Evolutionary conservation across 2,329 filamentous ascomycete species (phyloP).

Genomic region (Aurifilum marmelostoma): DNA sequence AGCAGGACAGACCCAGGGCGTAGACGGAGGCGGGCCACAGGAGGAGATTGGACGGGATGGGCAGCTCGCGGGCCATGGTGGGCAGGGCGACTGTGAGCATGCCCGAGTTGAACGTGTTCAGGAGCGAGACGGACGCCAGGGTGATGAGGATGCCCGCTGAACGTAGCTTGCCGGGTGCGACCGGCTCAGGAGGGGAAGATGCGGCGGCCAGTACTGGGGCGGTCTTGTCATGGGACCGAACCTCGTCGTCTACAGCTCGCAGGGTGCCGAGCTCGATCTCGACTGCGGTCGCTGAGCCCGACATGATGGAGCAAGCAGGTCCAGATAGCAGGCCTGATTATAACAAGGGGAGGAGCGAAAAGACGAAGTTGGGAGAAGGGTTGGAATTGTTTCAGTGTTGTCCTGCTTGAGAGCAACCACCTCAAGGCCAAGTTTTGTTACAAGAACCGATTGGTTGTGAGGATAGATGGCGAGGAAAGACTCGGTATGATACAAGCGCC

Average conservation of each 20-base stretch:
- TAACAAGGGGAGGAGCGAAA: no score
- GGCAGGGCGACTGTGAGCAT: constrained; percentile 14
- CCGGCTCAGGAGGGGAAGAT: not conserved
- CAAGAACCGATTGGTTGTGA: no score
- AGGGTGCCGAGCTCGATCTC: not conserved
- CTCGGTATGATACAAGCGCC: no score
- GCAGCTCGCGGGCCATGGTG: constrained; percentile 9
- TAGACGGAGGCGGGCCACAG: constrained; percentile 34
- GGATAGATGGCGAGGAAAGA: no score
- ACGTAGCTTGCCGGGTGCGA: not conserved
- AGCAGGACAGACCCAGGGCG: constrained; percentile 30
- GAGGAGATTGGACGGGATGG: constrained; percentile 2
- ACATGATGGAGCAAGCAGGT: not conserved
- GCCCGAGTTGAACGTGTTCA: constrained; percentile 17
- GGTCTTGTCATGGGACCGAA: not conserved
- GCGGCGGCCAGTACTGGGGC: not conserved
- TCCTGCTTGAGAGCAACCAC: no score
- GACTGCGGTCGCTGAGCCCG: not conserved
- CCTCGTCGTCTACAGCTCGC: not conserved
- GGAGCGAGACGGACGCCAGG: constrained; percentile 1
- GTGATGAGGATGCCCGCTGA: not conserved
- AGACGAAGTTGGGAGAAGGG: no score
- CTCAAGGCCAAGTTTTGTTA: no score
- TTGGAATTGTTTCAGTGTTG: no score
- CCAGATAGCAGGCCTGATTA: no score